Base-by-base conservation (phyloP, 768 basidiomycete genomes). In the Leccinum subgranulosum region DNA sequence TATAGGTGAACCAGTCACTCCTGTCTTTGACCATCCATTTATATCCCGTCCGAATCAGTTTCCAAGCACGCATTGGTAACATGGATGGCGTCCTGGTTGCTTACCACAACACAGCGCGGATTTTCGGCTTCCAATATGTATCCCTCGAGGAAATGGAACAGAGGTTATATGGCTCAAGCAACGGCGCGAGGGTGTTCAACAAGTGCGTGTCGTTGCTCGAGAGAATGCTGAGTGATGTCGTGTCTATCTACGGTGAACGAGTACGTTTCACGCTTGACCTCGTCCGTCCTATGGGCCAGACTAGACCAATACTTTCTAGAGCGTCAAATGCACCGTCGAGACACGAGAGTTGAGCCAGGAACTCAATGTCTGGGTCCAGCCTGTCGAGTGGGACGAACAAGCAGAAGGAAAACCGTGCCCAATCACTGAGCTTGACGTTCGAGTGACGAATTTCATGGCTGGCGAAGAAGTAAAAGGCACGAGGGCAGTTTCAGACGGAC, bases 81-180 rank as follows among this genome's bases (percentile, higher is more conserved):
- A 98, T 98, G 96, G 94, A 97, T 66, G 96, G 96, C 15, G 88
- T 98, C 8, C 79, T 94, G 58, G 84, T 93, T 39, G 86, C 92
- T 21, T 92, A 90, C 66, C 91, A 93, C 67, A 97, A 96, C 60
- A 95, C 92, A 1, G 83, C 84, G 7, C 81, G 82, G 17, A 82
- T 97, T 51, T 94, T 94, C 64, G 96, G 96, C 1, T 98, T 98
- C 77, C 93, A 98, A 71, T 99, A 98, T 67, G 74, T 96, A 29
- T 82, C 94, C 1, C 74, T 96, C 47, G 77, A 81, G 47, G 92
- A 96, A 69, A 93, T 99, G 88, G 96, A 98, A 60, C 76, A 81
- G 43, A 80, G 83, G 15, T 69, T 98, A 1, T 95, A 87, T 65
- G 94, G 94, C 0, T 27, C 60, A 2, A 57, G 58, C 4, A 54